Conservation (phyloP, 345 rosid genomes). For the Heritiera littoralis region DNA sequence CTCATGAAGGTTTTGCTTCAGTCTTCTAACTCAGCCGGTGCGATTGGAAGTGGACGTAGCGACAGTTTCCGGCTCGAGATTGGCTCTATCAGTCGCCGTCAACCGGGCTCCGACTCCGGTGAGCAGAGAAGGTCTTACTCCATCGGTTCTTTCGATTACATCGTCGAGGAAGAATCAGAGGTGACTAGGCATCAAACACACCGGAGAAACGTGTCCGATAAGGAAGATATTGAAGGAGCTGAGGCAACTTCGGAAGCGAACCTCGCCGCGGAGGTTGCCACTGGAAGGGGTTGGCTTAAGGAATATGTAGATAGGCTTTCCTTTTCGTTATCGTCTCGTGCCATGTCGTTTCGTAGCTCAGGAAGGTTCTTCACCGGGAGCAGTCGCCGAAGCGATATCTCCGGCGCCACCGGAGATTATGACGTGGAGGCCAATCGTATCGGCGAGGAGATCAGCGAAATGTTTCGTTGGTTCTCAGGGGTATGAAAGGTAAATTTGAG, state of each 20-base stretch:
- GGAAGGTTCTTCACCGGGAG: conserved; percentile 81
- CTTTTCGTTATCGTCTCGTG: conserved; percentile 59
- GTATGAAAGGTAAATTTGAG: conserved; percentile 6
- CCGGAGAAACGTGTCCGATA: conserved; percentile 52
- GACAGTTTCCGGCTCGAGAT: conserved; percentile 83
- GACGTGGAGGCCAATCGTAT: conserved; percentile 59
- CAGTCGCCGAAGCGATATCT: conserved; percentile 49
- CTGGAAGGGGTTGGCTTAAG: conserved; percentile 75
- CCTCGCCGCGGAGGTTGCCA: conserved; percentile 58
- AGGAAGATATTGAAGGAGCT: conserved; percentile 41
- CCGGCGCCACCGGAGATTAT: conserved; percentile 36
- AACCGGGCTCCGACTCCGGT: conserved; percentile 26
- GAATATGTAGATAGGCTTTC: conserved; percentile 86
- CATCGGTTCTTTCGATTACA: conserved; percentile 79
- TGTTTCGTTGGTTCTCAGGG: conserved; percentile 16
- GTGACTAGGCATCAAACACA: conserved; percentile 43
- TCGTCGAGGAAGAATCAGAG: conserved; percentile 74
- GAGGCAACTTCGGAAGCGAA: conserved; percentile 36
- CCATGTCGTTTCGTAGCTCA: conserved; percentile 71
- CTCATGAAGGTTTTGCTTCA: conserved; percentile 44
- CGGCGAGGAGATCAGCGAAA: conserved; percentile 85
- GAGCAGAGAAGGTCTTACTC: conserved; percentile 61
- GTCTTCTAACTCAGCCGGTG: conserved; percentile 18
- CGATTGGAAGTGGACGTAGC: conserved; percentile 18
- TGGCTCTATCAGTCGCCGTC: conserved; percentile 76